A percentile compares a stretch with the other conserved stretches of the same genome.
Conservation (phyloP, 176 grass and related monocot genomes). For the Ensete glaucum region DNA sequence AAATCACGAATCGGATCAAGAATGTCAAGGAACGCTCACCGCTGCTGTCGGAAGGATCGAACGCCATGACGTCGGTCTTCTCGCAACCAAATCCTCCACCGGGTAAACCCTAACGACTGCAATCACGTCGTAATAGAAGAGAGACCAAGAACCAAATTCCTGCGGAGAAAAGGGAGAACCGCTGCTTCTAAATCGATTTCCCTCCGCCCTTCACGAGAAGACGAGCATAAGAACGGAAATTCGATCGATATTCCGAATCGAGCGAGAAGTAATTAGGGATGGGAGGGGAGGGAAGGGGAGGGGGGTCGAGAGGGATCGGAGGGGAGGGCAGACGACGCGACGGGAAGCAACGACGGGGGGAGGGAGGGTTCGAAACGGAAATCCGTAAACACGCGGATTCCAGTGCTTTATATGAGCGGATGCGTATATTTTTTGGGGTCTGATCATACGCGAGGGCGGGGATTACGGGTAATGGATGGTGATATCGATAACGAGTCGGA, state of each 20-base stretch:
- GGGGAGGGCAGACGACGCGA: neutral
- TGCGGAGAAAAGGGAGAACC: neutral
- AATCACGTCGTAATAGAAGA: neutral
- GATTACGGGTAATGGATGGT: neutral
- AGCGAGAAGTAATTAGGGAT: neutral
- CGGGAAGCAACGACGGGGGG: neutral
- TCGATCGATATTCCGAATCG: neutral
- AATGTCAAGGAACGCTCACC: neutral
- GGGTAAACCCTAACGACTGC: neutral
- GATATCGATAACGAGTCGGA: neutral
- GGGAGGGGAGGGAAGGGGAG: neutral
- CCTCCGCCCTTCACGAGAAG: neutral
- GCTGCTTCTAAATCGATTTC: neutral
- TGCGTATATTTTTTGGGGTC: neutral
- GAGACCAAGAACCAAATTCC: neutral
- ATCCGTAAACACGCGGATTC: neutral
- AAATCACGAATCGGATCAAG: neutral
- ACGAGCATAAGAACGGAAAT: neutral
- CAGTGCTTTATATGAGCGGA: neutral
- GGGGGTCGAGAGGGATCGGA: neutral
- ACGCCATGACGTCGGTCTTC: neutral
- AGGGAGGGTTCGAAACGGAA: neutral
- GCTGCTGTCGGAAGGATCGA: neutral
- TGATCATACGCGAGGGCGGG: neutral
- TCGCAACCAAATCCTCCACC: neutral